Evolutionary conservation across 805 yeast species (phyloP).

Genomic region (Candida railenensis): DNA sequence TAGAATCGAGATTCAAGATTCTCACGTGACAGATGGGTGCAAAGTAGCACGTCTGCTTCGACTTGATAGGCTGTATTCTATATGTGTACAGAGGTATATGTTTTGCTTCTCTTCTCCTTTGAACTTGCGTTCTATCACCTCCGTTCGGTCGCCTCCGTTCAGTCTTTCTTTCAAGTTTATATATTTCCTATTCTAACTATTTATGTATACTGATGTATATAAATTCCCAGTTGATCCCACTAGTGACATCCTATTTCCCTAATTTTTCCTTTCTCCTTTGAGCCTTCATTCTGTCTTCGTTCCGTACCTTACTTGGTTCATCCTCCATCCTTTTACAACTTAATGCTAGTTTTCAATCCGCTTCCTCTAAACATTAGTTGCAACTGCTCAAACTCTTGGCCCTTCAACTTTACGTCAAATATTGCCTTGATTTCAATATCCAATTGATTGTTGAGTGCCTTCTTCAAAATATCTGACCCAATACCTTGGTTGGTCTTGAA

Average conservation of each 20-base stretch:
- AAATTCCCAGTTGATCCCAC: too few relatives aligned
- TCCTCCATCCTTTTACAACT: constrained; percentile 16
- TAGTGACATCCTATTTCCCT: too few relatives aligned
- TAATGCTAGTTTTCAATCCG: constrained; percentile 42
- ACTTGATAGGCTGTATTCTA: too few relatives aligned
- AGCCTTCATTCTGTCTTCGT: background rate
- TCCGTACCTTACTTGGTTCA: background rate
- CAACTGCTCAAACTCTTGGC: constrained; percentile 26
- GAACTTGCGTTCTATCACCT: too few relatives aligned
- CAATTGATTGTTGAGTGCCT: constrained; percentile 51
- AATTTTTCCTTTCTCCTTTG: too few relatives aligned
- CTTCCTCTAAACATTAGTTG: constrained; percentile 47
- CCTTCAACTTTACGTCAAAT: constrained; percentile 37
- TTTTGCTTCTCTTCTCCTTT: too few relatives aligned
- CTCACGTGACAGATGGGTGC: background rate
- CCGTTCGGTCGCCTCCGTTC: too few relatives aligned
- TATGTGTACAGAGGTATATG: too few relatives aligned
- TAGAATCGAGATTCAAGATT: background rate
- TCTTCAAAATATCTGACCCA: constrained; percentile 48
- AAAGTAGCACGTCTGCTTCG: too few relatives aligned
- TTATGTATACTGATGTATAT: too few relatives aligned
- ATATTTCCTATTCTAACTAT: too few relatives aligned
- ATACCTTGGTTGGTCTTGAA: constrained; percentile 45
- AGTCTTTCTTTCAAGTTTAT: too few relatives aligned
- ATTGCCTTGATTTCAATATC: constrained; percentile 46